phyloP scores from a whole-genome alignment of 164 flowering plant genomes.

The Platanus orientalis region DNA sequence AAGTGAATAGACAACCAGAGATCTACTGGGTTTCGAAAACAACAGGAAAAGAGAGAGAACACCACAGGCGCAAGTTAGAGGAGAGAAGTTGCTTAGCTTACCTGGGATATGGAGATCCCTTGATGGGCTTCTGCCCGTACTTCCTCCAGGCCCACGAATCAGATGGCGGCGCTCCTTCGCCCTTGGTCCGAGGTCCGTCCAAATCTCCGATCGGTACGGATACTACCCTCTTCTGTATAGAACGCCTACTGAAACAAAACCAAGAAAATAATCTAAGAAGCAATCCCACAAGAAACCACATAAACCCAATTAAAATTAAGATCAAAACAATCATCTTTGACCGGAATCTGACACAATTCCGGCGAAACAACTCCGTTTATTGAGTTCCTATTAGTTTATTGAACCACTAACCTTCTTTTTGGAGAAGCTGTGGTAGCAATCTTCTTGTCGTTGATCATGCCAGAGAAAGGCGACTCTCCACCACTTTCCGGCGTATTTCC shows the following conservation, averaged over 20 bases:
- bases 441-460: slow-evolving; percentile 25
- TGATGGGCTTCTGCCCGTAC: slow-evolving; percentile 96
- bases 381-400: too few relatives aligned
- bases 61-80: slow-evolving; percentile 10
- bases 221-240: slow-evolving; percentile 62
- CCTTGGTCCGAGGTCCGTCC: slow-evolving; percentile 55
- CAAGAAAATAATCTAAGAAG: not conserved
- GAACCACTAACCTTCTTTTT: slow-evolving; percentile 42
- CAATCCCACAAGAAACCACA: not conserved
- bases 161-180: slow-evolving; percentile 66
- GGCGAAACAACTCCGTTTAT: not conserved
- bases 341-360: slow-evolving; percentile 9
- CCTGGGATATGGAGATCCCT: slow-evolving; percentile 93
- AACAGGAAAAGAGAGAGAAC: too few relatives aligned
- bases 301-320: not conserved
- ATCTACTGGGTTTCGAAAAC: too few relatives aligned
- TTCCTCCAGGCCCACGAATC: slow-evolving; percentile 96
- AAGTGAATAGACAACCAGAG: too few relatives aligned
- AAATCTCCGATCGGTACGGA: slow-evolving; percentile 65
- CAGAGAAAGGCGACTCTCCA: slow-evolving; percentile 30
- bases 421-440: slow-evolving; percentile 38
- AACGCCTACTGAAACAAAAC: slow-evolving; percentile 37
- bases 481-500: slow-evolving; percentile 32
- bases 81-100: slow-evolving; percentile 8
- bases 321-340: not conserved